These are phyloP conservation scores for Monosporozyma yasuniensis DNA, from an alignment of 805 yeast genomes.

Conservation along the genomic window DNA sequence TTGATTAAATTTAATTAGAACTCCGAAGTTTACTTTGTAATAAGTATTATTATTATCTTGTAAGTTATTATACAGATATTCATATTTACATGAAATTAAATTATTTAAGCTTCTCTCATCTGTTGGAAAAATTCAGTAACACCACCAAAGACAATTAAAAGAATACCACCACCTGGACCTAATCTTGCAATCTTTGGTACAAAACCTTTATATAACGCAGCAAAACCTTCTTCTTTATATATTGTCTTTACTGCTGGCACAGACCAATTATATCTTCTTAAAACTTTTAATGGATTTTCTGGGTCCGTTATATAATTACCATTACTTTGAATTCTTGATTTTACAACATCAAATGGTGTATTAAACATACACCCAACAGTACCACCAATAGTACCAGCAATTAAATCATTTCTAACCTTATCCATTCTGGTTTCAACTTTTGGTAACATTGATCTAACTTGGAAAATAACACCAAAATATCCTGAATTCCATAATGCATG, in stretches of 20 bases:
- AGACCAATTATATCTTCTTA: slow-evolving; percentile 88
- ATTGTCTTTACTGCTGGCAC: slow-evolving; percentile 67
- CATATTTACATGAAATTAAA: not conserved
- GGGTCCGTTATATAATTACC: slow-evolving; percentile 33
- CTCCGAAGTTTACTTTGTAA: no score
- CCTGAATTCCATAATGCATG: slow-evolving; percentile 97
- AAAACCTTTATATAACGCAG: slow-evolving; percentile 91
- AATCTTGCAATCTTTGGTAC: slow-evolving; percentile 92
- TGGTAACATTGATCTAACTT: slow-evolving; percentile 73
- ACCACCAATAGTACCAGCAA: slow-evolving; percentile 95
- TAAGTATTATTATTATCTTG: not conserved
- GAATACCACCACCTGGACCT: slow-evolving; percentile 99
- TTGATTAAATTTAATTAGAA: no score
- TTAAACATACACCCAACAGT: slow-evolving; percentile 89
- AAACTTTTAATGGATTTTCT: slow-evolving; percentile 49
- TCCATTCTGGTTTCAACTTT: slow-evolving; percentile 59
- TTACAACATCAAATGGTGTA: slow-evolving; percentile 96
- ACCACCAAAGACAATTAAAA: slow-evolving; percentile 91
- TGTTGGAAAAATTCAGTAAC: slow-evolving; percentile 88
- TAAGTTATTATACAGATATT: not conserved
- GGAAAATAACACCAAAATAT: slow-evolving; percentile 90
- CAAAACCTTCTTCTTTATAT: slow-evolving; percentile 79
- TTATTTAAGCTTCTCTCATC: slow-evolving; percentile 4
- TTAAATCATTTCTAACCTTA: slow-evolving; percentile 76
- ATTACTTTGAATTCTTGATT: slow-evolving; percentile 80